Conservation (phyloP, 495 filamentous ascomycete genomes). For the Opeltia flavorubescens region DNA sequence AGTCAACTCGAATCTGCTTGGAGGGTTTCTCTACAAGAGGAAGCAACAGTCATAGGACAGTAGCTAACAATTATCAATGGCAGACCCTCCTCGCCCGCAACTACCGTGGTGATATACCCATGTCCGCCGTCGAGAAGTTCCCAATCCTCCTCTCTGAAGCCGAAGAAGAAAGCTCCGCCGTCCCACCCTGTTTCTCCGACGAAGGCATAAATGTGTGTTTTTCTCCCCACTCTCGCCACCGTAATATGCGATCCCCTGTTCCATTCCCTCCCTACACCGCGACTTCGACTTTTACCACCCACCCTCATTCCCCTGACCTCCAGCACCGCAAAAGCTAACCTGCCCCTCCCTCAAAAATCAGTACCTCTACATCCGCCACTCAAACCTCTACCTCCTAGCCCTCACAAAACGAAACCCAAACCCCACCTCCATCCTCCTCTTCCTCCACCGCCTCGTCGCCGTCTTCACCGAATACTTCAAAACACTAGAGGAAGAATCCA, state of each 20-base stretch:
- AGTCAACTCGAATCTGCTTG: slow-evolving; percentile 1
- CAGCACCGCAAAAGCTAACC: background rate
- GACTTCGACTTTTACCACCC: background rate
- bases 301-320: background rate
- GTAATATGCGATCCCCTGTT: background rate
- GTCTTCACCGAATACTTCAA: slow-evolving; percentile 99
- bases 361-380: slow-evolving; percentile 99
- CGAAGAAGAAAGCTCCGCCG: slow-evolving; percentile 97
- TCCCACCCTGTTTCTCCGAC: slow-evolving; percentile 95
- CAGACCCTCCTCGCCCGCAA: slow-evolving; percentile 97
- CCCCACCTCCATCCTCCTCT: slow-evolving; percentile 95
- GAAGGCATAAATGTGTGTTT: slow-evolving; percentile 86
- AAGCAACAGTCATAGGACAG: background rate
- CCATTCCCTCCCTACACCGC: slow-evolving; percentile 7
- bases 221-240: background rate
- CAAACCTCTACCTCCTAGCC: slow-evolving; percentile 97
- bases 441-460: slow-evolving; percentile 95
- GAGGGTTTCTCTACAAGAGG: background rate
- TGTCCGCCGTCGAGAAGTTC: slow-evolving; percentile 98
- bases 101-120: slow-evolving; percentile 97
- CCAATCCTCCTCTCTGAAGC: slow-evolving; percentile 93
- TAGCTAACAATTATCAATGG: slow-evolving; percentile 9
- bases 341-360: slow-evolving; percentile 20
- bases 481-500: slow-evolving; percentile 96
- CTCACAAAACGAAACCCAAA: slow-evolving; percentile 98